Evolutionary conservation across 2,329 filamentous ascomycete genomes (phyloP), one percentile per base, ranked within the genome.

Genomic region (Venturia asperata): DNA sequence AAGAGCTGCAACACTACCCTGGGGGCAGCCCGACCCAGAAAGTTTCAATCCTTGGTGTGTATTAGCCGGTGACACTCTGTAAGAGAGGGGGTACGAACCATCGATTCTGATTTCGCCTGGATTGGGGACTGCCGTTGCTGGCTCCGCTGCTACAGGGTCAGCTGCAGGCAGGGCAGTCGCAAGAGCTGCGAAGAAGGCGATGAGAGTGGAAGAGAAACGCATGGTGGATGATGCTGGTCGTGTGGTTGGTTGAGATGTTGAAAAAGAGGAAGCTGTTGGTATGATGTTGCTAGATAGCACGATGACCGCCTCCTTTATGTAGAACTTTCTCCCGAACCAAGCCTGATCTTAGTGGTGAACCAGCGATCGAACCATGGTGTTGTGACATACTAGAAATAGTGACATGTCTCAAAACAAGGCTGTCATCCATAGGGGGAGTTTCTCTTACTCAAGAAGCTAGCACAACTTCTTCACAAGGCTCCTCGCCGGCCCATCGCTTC

Each of bases 21-120:
- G 74, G 11, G 79, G 79, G 70, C 80, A 82, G 43, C 79, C 79
- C 64, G 76, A 79, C 67, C 80, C 80, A 68, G 77, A 79, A 70
- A 80, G 80, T 55, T 73, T 76, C 63, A 82, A 74, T 55, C 73
- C 73, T 52, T 5, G 13, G 6, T 42, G 74, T 71, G 67, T 80
- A n/a, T 42, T 9, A 45, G 39, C 42, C 24, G 7, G 21, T 27
- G 42, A 11, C 7, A 21, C 5, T 27, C 15, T 61, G 37, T 15
- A 17, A 1, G 24, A 21, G 27, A 21, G 39, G 9, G 37, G 17
- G 5, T 61, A 43, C 39, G 24, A 27, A 61, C 60, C 37, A 6
- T 43, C 15, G 24, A 61, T 79, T 58, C 73, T 75, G 52, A 81
- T 77, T 67, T 4, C 5, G 60, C 30, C 27, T n/a, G 52, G 27